These are phyloP conservation scores for Cercospora sojina DNA, from an alignment of 2,329 filamentous ascomycete genomes.

Conservation along the genomic window DNA sequence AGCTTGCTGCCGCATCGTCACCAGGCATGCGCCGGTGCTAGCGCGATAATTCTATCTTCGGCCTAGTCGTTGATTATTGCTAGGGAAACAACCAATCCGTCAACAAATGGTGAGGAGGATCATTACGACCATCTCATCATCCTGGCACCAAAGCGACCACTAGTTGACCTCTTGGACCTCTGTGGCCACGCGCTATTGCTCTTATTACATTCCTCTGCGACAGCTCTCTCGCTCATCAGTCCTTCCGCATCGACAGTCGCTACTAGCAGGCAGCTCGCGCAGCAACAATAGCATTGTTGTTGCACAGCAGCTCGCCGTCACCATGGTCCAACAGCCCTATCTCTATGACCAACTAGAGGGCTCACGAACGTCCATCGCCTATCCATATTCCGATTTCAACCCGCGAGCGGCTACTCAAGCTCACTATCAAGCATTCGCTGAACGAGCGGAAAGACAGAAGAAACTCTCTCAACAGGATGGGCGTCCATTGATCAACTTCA, in stretches of 20 bases:
- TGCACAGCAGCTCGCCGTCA: constrained; percentile 10
- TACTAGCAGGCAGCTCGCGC: constrained; percentile 12
- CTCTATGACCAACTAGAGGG: constrained; percentile 61
- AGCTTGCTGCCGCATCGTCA: constrained; percentile 5
- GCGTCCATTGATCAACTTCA: constrained; percentile 78
- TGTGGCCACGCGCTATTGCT: constrained; percentile 1
- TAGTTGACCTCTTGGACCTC: constrained; percentile 1
- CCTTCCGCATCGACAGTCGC: constrained; percentile 8
- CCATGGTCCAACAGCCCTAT: constrained; percentile 58
- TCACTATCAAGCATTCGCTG: constrained; percentile 59
- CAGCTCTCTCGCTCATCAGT: background rate
- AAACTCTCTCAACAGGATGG: constrained; percentile 67
- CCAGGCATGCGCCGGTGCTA: background rate
- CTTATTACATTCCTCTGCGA: constrained; percentile 11
- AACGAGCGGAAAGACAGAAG: constrained; percentile 51
- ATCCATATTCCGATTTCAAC: constrained; percentile 66
- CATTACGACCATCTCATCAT: constrained; percentile 2
- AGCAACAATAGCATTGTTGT: constrained; percentile 16
- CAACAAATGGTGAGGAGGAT: constrained; percentile 2
- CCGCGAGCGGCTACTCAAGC: constrained; percentile 82
- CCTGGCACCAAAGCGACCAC: constrained; percentile 5
- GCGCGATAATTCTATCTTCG: background rate
- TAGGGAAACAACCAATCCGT: background rate
- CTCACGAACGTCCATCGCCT: constrained; percentile 51
- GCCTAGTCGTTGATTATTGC: background rate